These are phyloP conservation scores for Alternaria conjuncta DNA, from an alignment of 2,329 filamentous ascomycete species.

Conservation along the genomic window DNA sequence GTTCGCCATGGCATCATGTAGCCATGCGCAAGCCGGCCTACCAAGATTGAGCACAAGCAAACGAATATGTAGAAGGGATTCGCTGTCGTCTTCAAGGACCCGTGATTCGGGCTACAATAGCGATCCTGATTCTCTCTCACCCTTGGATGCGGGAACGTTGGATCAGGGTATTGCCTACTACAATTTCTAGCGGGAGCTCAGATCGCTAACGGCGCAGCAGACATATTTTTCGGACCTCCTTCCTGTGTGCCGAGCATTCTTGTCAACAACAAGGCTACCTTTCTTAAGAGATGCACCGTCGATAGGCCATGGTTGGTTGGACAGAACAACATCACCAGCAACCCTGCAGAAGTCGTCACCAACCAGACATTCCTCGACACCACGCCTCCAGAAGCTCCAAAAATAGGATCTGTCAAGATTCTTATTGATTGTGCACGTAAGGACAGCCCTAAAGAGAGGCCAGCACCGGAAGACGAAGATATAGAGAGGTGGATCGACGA, in stretches of 20 bases:
- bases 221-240: slow-evolving; percentile 5
- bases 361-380: background rate
- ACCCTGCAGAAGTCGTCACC: background rate
- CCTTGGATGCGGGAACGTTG: slow-evolving; percentile 23
- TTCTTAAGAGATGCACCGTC: slow-evolving; percentile 12
- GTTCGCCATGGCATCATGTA: slow-evolving; percentile 11
- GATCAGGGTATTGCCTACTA: slow-evolving; percentile 23
- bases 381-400: background rate
- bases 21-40: slow-evolving; percentile 15
- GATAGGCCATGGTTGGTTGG: background rate
- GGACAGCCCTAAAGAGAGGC: background rate
- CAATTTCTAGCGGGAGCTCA: background rate
- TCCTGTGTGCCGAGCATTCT: slow-evolving; percentile 10
- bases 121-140: slow-evolving; percentile 37
- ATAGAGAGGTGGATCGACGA: slow-evolving; percentile 37
- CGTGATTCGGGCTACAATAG: slow-evolving; percentile 42
- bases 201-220: slow-evolving; percentile 15
- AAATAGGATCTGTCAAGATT: background rate
- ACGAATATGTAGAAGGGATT: slow-evolving; percentile 29
- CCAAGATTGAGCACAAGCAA: slow-evolving; percentile 27
- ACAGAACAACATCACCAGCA: background rate
- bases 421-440: background rate
- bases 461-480: slow-evolving; percentile 18
- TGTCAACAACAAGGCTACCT: slow-evolving; percentile 5
- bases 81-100: slow-evolving; percentile 34